Evolutionary conservation across 2,329 filamentous ascomycete genomes (phyloP), one percentile per base, ranked within the genome.

Genomic region (Penicillium griseofulvum): DNA sequence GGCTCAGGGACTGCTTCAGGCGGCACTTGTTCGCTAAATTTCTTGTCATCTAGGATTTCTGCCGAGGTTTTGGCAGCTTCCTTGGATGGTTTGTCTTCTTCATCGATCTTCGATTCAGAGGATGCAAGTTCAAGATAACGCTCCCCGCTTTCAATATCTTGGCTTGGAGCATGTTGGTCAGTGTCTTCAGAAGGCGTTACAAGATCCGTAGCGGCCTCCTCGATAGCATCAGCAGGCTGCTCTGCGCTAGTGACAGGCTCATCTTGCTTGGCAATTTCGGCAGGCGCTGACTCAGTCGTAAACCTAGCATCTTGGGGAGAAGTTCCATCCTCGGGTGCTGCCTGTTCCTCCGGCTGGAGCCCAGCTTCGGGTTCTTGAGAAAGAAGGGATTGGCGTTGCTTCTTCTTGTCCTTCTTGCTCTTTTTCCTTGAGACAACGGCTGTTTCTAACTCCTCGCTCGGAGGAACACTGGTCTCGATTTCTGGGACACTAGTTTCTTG

Each of bases 341-440:
- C 24, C 29, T 44, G 33, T 17, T 46, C 38, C 39, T 53, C 19
- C 5, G 33, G 10, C 26, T 33, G 12, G 5, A 33, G 29, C n/a
- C 54, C 19, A 22, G 31, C 28, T 5, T 59, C 52, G 6, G 33
- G 34, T 36, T 56, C 46, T 24, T 59, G 53, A 9, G 56, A 44
- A 53, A 57, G 53, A 26, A 63, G 43, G 31, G 58, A 62, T 48
- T 65, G 49, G 16, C 60, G 63, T 33, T 66, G 58, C 52, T 67
- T 65, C 50, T 69, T 63, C 53, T 61, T 67, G 33, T 68, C 58
- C 31, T 69, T 69, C 48, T 16, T 34, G 14, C 31, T 34, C 31
- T 34, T 34, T 16, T 34, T 34, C 31, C 7, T 34, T 34, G 31
- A 6, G 16, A 16, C 31, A 34, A 5, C 14, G 31, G 14, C 5